Base-by-base conservation (phyloP, 1,284 basidiomycete species). In the Waitea zeae region DNA sequence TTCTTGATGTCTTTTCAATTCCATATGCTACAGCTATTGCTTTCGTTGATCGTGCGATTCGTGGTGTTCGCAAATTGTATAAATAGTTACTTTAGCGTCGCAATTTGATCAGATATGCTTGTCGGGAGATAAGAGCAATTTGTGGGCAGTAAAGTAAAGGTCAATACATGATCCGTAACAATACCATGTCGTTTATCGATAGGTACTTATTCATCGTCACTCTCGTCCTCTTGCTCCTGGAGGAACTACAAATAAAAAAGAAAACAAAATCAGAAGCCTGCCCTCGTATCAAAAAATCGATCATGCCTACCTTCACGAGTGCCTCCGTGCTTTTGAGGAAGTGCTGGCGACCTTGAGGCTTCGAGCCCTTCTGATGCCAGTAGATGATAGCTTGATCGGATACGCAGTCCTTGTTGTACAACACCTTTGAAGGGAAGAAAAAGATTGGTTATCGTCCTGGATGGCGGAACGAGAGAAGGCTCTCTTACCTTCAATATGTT, bases 341-440 rank as follows among this genome's bases (percentile, higher is more conserved):
- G 54, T 92, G 83, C 53, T 92, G 86, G 53, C 82, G 79, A 36
- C 90, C 92, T 53, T 95, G 84, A 1, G 87, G 71, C 61, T 90
- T 95, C 37, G 89, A 83, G 38, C 93, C 92, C 59, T 97, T 97
- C 58, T 84, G 77, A 58, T 88, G 69, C 92, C 92, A 97, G 59
- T 95, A 97, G 41, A 96, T 81, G 50, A 97, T 92, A 41, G 92
- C 90, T 53, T 90, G 82, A 50, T 92, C 88, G 40, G 86, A 83
- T 46, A 96, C 70, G 57, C 88, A 89, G 50, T 97, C 92, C 49
- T 82, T 77, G 56, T 90, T 92, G 61, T 96, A 96, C 54, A 93
- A 65, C 49, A 90, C 77, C 82, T 87, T 7, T 26, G 22, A 7
- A n/a, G n/a, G n/a, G n/a, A n/a, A n/a, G n/a, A n/a, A n/a, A n/a